Base-by-base conservation (phyloP, 2,329 filamentous ascomycete genomes). In the Thielaviopsis populi region DNA sequence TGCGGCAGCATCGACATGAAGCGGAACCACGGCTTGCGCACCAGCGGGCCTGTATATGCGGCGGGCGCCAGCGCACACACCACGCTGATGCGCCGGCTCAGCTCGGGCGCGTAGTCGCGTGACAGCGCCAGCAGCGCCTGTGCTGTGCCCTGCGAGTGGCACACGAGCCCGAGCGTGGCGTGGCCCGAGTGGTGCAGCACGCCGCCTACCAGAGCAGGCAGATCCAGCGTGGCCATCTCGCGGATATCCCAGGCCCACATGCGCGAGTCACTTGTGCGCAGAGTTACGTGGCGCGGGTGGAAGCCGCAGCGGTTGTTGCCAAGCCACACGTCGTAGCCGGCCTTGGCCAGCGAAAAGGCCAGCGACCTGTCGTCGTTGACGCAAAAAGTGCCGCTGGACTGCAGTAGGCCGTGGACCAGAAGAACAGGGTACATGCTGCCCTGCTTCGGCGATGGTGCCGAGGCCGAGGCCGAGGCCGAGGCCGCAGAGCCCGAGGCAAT, bases 181-280 rank as follows among this genome's bases (percentile, higher is more conserved):
- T 63, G 53, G 59, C 50, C 24, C 0, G 91, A 96, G 74, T 95
- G 87, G 46, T 79, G 80, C 1, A 96, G 79, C 0, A 96, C 89
- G 5, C 89, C 84, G 0, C 87, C 89, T 1, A 88, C 81, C 41
- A 96, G 79, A 0, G 91, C 91, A 0, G 91, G 81, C 2, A 97
- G 79, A 71, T 97, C 92, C 71, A 95, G 83, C 0, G 91, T 86
- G 2, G 91, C 92, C 88, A 96, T 95, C 70, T 96, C 89, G 0
- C 89, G 83, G 63, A 96, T 95, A 68, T 95, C 95, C 92, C 92
- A 97, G 48, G 86, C 84, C 92, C 92, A 96, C 89, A 96, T 95
- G 37, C 91, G 83, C 1, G 92, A 91, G 70, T 97, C 92, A 2
- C 77, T 76, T 68, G 87, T 84, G 1, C 82, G 75, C 46, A 96